Evolutionary conservation across 2,329 filamentous ascomycete species (phyloP).

Genomic region (Trichoderma endophyticum): DNA sequence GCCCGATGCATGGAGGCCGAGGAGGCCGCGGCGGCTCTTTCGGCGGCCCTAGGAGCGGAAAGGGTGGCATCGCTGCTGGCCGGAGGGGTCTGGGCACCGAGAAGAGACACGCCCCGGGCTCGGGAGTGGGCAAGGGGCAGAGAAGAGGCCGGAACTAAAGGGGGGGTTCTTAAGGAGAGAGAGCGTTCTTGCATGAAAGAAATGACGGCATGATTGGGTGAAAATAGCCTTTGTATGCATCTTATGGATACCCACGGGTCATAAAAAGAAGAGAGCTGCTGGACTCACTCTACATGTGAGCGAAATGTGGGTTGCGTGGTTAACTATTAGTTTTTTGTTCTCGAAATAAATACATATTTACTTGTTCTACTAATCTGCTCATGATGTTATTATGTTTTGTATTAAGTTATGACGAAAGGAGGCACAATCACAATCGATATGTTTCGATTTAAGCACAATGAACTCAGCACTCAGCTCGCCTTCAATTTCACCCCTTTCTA

Average conservation of each 20-base stretch:
- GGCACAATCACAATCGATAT: background rate
- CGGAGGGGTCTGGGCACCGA: constrained; percentile 51
- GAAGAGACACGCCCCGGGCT: constrained; percentile 42
- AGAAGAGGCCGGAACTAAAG: constrained; percentile 31
- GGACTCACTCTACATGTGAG: constrained; percentile 1
- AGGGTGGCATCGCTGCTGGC: constrained; percentile 45
- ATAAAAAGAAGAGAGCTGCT: background rate
- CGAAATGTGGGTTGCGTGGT: constrained; percentile 5
- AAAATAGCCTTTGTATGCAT: constrained; percentile 9
- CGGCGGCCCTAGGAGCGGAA: constrained; percentile 42
- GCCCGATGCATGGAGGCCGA: constrained; percentile 33
- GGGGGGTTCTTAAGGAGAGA: no score
- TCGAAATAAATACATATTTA: background rate
- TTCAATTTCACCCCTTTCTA: background rate
- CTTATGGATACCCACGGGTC: constrained; percentile 16
- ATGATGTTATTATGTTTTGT: background rate
- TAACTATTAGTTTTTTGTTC: background rate
- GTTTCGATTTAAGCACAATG: background rate
- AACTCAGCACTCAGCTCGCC: background rate
- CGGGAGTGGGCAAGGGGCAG: constrained; percentile 42
- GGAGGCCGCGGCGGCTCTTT: constrained; percentile 39
- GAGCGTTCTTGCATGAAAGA: background rate
- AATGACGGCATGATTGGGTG: background rate
- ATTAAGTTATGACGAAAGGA: background rate
- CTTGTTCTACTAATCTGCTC: background rate